Conservation (phyloP, 2,329 filamentous ascomycete species). For the Emergomyces orientalis region DNA sequence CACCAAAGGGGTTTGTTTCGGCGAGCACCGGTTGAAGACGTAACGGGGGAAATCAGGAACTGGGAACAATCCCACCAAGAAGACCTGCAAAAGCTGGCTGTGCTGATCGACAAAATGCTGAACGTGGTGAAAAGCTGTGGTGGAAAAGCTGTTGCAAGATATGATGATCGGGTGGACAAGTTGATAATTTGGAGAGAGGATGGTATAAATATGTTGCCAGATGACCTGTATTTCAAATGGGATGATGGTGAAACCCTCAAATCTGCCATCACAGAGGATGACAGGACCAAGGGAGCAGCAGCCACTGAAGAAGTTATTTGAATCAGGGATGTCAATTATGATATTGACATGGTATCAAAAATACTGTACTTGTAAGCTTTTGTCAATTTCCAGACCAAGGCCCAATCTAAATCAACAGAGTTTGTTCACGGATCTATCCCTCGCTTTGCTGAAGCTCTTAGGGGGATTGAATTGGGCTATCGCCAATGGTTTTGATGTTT, state of each 20-base stretch:
- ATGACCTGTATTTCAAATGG: too few species aligned
- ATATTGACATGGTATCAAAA: background rate
- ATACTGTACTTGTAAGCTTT: background rate
- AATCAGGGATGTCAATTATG: conserved; percentile 6
- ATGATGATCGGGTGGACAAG: too few species aligned
- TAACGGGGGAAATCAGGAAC: too few species aligned
- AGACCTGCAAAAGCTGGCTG: too few species aligned
- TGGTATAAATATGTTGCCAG: too few species aligned
- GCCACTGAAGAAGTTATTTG: conserved; percentile 6
- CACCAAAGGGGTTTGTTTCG: too few species aligned
- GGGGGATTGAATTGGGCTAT: background rate
- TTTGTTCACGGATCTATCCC: background rate
- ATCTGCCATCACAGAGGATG: background rate
- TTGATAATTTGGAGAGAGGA: too few species aligned
- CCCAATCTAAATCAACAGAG: background rate
- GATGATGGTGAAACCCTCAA: background rate
- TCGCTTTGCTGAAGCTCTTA: background rate
- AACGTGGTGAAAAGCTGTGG: too few species aligned
- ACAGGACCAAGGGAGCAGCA: background rate
- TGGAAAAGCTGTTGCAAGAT: too few species aligned
- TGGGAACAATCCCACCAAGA: too few species aligned
- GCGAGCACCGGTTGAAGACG: too few species aligned
- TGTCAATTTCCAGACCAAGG: background rate
- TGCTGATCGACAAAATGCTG: too few species aligned
- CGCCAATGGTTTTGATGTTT: background rate